Conservation (phyloP, 352 stramenopile genomes). For the Pythium guiyangense region DNA sequence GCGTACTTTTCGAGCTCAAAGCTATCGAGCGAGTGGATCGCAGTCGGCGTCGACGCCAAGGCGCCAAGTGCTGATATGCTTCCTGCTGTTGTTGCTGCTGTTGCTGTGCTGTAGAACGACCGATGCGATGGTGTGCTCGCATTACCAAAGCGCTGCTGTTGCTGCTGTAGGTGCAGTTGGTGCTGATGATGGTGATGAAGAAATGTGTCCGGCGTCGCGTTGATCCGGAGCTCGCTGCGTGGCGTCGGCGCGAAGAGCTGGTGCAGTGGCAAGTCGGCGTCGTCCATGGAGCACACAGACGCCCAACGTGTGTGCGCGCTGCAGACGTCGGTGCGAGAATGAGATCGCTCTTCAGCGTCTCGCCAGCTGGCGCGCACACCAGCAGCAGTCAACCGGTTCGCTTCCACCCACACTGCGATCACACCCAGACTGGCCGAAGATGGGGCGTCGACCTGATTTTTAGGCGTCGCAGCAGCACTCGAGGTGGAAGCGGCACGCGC, state of each 20-base stretch:
- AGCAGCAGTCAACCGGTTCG: neutral
- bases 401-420: too few relatives aligned
- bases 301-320: slow-evolving; percentile 2
- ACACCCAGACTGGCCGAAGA: too few relatives aligned
- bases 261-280: neutral
- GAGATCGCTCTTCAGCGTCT: slow-evolving; percentile 4
- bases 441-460: too few relatives aligned
- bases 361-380: neutral
- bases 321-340: slow-evolving; percentile 24
- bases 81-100: neutral
- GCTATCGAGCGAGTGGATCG: slow-evolving; percentile 1
- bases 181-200: neutral
- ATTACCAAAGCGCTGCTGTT: neutral
- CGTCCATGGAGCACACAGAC: neutral
- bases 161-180: too few relatives aligned
- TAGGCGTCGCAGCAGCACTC: too few relatives aligned
- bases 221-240: neutral
- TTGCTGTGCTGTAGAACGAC: neutral
- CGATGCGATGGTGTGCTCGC: neutral
- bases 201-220: neutral
- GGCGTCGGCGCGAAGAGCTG: slow-evolving; percentile 9
- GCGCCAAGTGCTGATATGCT: neutral
- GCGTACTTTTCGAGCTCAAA: slow-evolving; percentile 8
- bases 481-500: too few relatives aligned
- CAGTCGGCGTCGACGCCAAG: neutral